Conservation (phyloP, 116 monocot genomes). For the Thalassia testudinum region DNA sequence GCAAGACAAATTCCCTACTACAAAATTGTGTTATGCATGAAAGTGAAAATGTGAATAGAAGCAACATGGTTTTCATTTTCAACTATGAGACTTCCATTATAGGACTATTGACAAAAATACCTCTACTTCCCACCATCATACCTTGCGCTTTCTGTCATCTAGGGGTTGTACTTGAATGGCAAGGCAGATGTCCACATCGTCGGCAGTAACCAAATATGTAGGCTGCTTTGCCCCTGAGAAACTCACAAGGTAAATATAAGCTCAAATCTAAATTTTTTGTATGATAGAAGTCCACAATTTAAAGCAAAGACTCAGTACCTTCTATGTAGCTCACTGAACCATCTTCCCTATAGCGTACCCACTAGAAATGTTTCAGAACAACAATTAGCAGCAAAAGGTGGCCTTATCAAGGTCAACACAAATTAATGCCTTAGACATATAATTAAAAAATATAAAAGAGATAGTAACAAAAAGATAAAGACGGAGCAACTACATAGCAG, state of each 20-base stretch:
- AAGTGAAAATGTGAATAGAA: no score
- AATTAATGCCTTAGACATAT: no score
- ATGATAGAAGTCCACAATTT: no score
- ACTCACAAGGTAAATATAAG: not conserved
- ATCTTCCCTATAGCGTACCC: slow-evolving; percentile 91
- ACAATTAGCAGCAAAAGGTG: no score
- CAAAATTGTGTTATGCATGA: no score
- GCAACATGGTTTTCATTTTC: no score
- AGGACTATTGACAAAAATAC: no score
- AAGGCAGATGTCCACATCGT: slow-evolving; percentile 89
- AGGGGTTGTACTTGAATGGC: slow-evolving; percentile 95
- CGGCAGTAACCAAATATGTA: slow-evolving; percentile 82
- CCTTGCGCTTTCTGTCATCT: slow-evolving; percentile 89
- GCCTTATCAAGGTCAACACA: no score
- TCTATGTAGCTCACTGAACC: slow-evolving; percentile 91
- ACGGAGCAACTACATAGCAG: not conserved
- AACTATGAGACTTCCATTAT: no score
- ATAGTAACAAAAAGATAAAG: not conserved
- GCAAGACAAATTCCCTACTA: no score
- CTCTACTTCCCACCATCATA: no score
- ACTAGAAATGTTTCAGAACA: slow-evolving; percentile 20
- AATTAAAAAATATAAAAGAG: not conserved
- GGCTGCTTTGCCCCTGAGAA: slow-evolving; percentile 76
- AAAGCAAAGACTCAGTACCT: slow-evolving; percentile 26
- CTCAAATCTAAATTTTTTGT: no score